Conservation (phyloP, 2,329 filamentous ascomycete genomes). For the Fusarium gaditjirri region DNA sequence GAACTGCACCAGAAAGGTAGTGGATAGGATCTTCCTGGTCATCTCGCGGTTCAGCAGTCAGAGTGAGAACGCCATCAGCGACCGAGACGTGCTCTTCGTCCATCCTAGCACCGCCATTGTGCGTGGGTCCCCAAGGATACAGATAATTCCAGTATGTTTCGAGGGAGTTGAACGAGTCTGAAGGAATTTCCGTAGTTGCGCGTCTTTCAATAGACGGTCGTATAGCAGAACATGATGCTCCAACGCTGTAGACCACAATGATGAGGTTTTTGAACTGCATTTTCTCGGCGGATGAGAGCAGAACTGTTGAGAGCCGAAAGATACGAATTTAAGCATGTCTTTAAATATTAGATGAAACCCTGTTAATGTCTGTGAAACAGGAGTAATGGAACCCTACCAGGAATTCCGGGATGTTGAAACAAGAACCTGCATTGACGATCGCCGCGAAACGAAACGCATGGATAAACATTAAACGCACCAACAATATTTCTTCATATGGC, state of each 20-base stretch:
- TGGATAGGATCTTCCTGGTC: constrained; percentile 27
- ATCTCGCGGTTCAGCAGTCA: constrained; percentile 27
- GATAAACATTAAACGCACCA: constrained; percentile 19
- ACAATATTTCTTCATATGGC: neutral
- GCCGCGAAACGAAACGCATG: neutral
- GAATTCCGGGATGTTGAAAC: constrained; percentile 15
- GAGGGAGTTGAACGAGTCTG: constrained; percentile 21
- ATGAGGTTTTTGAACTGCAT: constrained; percentile 8
- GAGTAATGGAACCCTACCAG: constrained; percentile 8
- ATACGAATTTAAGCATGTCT: accelerated
- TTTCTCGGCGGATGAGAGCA: neutral
- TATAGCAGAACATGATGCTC: constrained; percentile 13
- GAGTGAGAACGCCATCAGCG: constrained; percentile 18
- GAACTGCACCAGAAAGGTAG: constrained; percentile 31
- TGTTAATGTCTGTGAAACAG: neutral
- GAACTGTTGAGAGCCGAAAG: no score
- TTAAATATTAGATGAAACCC: neutral
- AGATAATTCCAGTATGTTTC: constrained; percentile 36
- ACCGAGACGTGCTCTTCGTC: constrained; percentile 30
- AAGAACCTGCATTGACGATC: constrained; percentile 3
- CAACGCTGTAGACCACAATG: neutral
- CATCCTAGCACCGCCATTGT: constrained; percentile 34
- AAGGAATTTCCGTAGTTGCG: constrained; percentile 22
- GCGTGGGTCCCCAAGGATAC: constrained; percentile 27
- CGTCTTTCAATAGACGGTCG: constrained; percentile 17